phyloP scores from a whole-genome alignment of 164 flowering plant genomes.

The Aristolochia californica region DNA sequence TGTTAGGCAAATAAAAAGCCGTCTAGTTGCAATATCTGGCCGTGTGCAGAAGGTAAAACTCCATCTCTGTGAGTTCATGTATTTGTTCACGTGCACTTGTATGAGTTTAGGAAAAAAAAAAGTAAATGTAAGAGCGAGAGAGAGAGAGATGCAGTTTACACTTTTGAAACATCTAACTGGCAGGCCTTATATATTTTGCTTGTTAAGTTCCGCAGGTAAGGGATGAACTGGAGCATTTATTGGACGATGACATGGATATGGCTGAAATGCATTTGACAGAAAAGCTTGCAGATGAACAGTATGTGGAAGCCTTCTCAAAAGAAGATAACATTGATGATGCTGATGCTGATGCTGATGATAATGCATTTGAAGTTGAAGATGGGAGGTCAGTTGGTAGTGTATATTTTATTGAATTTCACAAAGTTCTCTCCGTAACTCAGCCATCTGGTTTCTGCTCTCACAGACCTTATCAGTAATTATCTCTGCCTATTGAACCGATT shows the following conservation, averaged over 20 bases:
- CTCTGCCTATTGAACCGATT: too few species aligned
- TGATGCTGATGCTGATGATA: neutral
- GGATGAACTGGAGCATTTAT: constrained; percentile 43
- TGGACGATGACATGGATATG: constrained; percentile 51
- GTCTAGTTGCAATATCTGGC: constrained; percentile 43
- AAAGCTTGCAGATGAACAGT: constrained; percentile 23
- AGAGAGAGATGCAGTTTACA: too few species aligned
- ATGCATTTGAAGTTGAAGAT: constrained; percentile 13
- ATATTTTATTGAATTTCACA: neutral
- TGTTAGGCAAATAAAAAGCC: constrained; percentile 47
- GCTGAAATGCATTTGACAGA: constrained; percentile 53
- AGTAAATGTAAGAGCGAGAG: too few species aligned
- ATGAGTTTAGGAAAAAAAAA: too few species aligned
- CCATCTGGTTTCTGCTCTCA: too few species aligned
- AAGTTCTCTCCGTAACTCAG: neutral
- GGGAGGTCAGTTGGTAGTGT: constrained; percentile 16
- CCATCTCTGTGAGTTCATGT: too few species aligned
- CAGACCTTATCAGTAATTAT: too few species aligned
- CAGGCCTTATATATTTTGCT: too few species aligned
- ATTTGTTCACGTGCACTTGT: too few species aligned
- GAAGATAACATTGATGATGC: constrained; percentile 13
- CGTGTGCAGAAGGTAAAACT: constrained; percentile 45
- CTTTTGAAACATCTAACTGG: too few species aligned
- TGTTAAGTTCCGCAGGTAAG: constrained; percentile 24
- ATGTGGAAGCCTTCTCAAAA: constrained; percentile 10